phyloP scores from a whole-genome alignment of 2,329 filamentous ascomycete genomes.

The Calonectria multiphialidica region DNA sequence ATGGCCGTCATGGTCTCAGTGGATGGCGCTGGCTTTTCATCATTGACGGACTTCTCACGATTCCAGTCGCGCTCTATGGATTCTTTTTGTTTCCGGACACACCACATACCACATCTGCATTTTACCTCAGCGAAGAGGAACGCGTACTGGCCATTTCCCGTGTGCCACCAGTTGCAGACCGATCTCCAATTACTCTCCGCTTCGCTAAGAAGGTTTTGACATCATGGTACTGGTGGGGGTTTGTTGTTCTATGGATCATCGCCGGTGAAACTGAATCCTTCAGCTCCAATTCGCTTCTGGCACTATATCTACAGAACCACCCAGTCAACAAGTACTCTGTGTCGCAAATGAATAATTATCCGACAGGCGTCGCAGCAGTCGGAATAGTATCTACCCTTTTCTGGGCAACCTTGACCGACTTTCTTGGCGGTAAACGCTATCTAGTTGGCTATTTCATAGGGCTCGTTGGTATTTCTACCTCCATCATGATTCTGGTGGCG shows the following conservation, averaged over 20 bases:
- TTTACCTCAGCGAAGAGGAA: slow-evolving; percentile 59
- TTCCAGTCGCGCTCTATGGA: slow-evolving; percentile 50
- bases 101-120: slow-evolving; percentile 59
- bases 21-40: slow-evolving; percentile 81
- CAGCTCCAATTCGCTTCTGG: slow-evolving; percentile 70
- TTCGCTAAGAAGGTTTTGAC: slow-evolving; percentile 68
- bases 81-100: slow-evolving; percentile 54
- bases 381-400: slow-evolving; percentile 73
- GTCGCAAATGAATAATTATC: slow-evolving; percentile 67
- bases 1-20: slow-evolving; percentile 64
- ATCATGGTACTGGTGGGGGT: slow-evolving; percentile 76
- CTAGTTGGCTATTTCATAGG: slow-evolving; percentile 77
- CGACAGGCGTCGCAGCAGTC: slow-evolving; percentile 66
- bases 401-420: slow-evolving; percentile 78
- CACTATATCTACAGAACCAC: slow-evolving; percentile 63
- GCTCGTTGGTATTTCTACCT: slow-evolving; percentile 72
- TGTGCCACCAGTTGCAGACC: slow-evolving; percentile 52
- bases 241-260: slow-evolving; percentile 76
- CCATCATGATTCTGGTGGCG: slow-evolving; percentile 70
- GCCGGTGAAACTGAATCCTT: slow-evolving; percentile 80
- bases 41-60: slow-evolving; percentile 69
- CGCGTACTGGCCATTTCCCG: slow-evolving; percentile 57
- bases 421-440: slow-evolving; percentile 71
- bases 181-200: slow-evolving; percentile 57
- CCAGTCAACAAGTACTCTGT: slow-evolving; percentile 58